Evolutionary conservation across 345 rosid species (phyloP).

Genomic region (Bruguiera gymnorhiza): DNA sequence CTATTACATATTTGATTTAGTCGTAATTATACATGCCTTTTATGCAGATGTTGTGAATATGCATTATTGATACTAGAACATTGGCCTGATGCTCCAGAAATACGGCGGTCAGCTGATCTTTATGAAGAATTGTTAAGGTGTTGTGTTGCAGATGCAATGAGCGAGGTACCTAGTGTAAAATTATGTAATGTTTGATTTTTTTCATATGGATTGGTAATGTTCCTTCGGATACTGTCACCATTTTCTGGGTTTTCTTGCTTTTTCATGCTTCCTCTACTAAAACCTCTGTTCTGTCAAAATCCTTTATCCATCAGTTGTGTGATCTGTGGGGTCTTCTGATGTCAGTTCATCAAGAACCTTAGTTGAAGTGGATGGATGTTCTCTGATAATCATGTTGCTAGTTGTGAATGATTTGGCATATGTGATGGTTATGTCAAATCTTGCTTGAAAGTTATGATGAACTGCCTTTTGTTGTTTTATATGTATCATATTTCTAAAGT

Average conservation of each 20-base stretch:
- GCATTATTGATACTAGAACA: slow-evolving; percentile 83
- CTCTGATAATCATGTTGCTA: no score
- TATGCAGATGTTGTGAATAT: slow-evolving; percentile 92
- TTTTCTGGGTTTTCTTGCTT: background rate
- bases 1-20: slow-evolving; percentile 6
- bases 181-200: background rate
- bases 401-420: no score
- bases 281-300: background rate
- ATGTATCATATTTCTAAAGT: no score
- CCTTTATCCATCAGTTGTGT: no score
- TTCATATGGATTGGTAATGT: background rate
- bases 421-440: no score
- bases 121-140: slow-evolving; percentile 88
- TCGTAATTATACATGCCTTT: slow-evolving; percentile 1
- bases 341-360: no score
- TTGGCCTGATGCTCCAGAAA: slow-evolving; percentile 99
- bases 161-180: slow-evolving; percentile 62
- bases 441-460: no score
- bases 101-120: slow-evolving; percentile 82
- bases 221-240: no score
- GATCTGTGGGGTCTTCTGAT: no score
- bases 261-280: background rate
- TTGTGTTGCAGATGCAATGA: slow-evolving; percentile 97
- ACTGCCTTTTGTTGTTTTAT: no score
- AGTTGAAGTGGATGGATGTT: no score